phyloP scores from a whole-genome alignment of 2,329 filamentous ascomycete species.

The Colletotrichum trifolii region DNA sequence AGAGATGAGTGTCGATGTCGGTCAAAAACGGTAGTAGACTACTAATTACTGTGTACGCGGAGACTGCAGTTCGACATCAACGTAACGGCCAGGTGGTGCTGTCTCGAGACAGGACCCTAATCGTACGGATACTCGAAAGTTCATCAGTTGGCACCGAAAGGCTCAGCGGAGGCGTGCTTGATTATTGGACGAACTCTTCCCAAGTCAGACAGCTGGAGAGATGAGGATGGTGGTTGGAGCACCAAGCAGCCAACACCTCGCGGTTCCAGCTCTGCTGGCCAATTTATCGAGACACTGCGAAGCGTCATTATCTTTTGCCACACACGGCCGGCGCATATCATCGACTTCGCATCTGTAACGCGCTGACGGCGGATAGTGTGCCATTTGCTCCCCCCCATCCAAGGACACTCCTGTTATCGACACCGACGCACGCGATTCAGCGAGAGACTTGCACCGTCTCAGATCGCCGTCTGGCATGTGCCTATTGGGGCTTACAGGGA shows the following conservation, averaged over 20 bases:
- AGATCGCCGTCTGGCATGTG: constrained; percentile 25
- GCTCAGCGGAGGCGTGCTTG: neutral
- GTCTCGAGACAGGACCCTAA: neutral
- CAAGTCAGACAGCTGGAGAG: neutral
- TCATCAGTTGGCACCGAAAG: too few species aligned
- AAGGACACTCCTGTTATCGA: constrained; percentile 4
- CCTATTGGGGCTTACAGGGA: constrained; percentile 17
- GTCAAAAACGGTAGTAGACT: too few species aligned
- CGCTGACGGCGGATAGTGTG: constrained; percentile 7
- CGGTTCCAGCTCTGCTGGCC: constrained; percentile 9
- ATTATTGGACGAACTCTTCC: constrained; percentile 18
- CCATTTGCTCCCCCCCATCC: neutral
- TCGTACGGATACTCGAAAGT: neutral
- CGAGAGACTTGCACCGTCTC: constrained; percentile 23
- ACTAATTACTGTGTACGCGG: too few species aligned
- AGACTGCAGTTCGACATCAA: too few species aligned
- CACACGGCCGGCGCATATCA: too few species aligned
- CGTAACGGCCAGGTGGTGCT: too few species aligned
- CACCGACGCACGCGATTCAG: constrained; percentile 18
- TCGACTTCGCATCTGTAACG: neutral
- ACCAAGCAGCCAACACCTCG: constrained; percentile 35
- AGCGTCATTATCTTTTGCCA: too few species aligned
- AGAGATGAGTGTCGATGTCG: too few species aligned
- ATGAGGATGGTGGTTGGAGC: constrained; percentile 41
- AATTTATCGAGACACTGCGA: neutral